Conservation (phyloP, 2,329 filamentous ascomycete genomes). For the Dothistroma pini region DNA sequence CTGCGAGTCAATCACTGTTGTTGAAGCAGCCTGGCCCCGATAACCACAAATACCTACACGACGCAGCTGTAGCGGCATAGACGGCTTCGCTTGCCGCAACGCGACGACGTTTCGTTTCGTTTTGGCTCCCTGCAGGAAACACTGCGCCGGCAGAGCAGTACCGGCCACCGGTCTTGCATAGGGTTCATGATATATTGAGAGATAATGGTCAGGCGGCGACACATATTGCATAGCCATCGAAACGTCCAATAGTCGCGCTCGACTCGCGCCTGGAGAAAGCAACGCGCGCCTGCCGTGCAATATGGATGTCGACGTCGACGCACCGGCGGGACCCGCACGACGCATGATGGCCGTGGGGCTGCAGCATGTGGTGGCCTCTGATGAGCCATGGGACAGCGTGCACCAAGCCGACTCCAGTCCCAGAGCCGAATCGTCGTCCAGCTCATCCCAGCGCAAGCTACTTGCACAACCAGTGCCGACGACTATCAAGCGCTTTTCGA, state of each 20-base stretch:
- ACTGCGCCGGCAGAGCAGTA: background rate
- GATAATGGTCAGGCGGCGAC: conserved; percentile 2
- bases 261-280: background rate
- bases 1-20: too few relatives aligned
- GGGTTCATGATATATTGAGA: conserved; percentile 7
- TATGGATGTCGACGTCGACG: conserved; percentile 11
- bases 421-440: conserved; percentile 1
- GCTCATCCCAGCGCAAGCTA: background rate
- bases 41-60: too few relatives aligned
- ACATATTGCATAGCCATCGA: background rate
- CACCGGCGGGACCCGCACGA: background rate
- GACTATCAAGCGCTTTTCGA: conserved; percentile 9
- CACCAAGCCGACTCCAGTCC: background rate
- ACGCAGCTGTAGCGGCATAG: too few relatives aligned
- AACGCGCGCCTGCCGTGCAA: background rate
- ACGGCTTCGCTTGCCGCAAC: background rate
- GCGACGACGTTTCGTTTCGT: background rate
- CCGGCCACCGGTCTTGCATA: conserved; percentile 3
- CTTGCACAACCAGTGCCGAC: background rate
- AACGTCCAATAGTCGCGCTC: conserved; percentile 1
- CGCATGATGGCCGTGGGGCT: background rate
- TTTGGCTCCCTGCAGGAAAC: background rate
- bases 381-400: conserved; percentile 4
- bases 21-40: too few relatives aligned
- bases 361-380: background rate